Evolutionary conservation across 352 stramenopile genomes (phyloP).

Genomic region (Pythium pyrilobum): DNA sequence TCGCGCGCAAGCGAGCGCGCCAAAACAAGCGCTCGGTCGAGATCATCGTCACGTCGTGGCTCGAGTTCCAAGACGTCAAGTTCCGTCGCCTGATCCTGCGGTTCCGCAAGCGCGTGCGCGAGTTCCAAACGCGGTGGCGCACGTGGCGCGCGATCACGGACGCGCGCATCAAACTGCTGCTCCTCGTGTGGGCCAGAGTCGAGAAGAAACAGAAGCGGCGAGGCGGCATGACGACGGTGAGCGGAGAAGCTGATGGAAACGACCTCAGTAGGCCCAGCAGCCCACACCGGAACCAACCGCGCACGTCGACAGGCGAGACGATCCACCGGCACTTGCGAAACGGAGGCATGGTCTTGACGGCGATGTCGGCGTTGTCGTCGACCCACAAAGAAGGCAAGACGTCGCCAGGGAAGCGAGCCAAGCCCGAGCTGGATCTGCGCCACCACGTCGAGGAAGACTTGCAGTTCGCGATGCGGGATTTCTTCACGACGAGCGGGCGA

Average conservation of each 20-base stretch:
- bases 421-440: constrained; percentile 29
- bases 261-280: background rate
- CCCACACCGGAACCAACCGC: background rate
- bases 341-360: constrained; percentile 37
- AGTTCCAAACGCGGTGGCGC: constrained; percentile 75
- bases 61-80: constrained; percentile 82
- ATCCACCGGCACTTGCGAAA: constrained; percentile 60
- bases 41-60: constrained; percentile 67
- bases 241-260: background rate
- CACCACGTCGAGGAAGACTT: constrained; percentile 49
- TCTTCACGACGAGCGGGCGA: constrained; percentile 28
- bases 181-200: constrained; percentile 60
- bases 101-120: constrained; percentile 64
- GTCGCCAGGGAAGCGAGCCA: constrained; percentile 7
- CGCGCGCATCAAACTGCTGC: constrained; percentile 59
- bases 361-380: constrained; percentile 17
- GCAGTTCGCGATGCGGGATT: constrained; percentile 54
- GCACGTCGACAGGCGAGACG: constrained; percentile 1
- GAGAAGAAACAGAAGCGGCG: constrained; percentile 53
- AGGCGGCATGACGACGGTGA: constrained; percentile 11
- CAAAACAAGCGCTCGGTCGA: constrained; percentile 23
- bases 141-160: constrained; percentile 68
- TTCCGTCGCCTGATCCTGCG: constrained; percentile 73
- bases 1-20: constrained; percentile 20
- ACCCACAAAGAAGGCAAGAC: background rate